Evolutionary conservation across 352 stramenopile genomes (phyloP).

Genomic region (Phytophthora colocasiae): DNA sequence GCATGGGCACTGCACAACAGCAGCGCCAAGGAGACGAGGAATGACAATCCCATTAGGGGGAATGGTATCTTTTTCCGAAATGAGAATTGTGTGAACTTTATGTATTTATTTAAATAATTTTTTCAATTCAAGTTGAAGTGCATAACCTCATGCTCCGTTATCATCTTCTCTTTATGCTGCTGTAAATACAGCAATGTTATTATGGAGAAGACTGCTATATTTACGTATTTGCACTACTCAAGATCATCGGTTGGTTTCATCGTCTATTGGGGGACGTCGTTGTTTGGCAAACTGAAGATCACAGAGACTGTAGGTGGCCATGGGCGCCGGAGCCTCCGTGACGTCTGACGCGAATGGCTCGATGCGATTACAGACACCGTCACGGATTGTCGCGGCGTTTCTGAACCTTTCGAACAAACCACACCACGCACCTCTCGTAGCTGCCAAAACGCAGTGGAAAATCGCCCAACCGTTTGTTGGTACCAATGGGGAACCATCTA

Average conservation of each 20-base stretch:
- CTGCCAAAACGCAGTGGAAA: constrained; percentile 83
- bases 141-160: too few relatives aligned
- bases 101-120: too few relatives aligned
- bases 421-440: constrained; percentile 72
- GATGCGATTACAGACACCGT: constrained; percentile 51
- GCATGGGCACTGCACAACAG: neutral
- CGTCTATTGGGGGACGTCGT: constrained; percentile 3
- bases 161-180: neutral
- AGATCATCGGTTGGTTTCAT: constrained; percentile 28
- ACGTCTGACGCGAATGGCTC: constrained; percentile 22
- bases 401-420: constrained; percentile 67
- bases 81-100: neutral
- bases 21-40: too few relatives aligned
- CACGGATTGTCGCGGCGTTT: constrained; percentile 56
- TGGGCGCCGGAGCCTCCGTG: constrained; percentile 56
- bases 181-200: neutral
- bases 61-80: constrained; percentile 9
- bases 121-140: too few relatives aligned
- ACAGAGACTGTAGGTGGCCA: constrained; percentile 7
- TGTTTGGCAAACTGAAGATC: constrained; percentile 3
- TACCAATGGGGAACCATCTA: constrained; percentile 51
- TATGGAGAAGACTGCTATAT: constrained; percentile 14
- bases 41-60: neutral
- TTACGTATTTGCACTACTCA: constrained; percentile 7
- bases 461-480: constrained; percentile 63